phyloP scores from a whole-genome alignment of 2,329 filamentous ascomycete genomes.

The Trichoderma harzianum region DNA sequence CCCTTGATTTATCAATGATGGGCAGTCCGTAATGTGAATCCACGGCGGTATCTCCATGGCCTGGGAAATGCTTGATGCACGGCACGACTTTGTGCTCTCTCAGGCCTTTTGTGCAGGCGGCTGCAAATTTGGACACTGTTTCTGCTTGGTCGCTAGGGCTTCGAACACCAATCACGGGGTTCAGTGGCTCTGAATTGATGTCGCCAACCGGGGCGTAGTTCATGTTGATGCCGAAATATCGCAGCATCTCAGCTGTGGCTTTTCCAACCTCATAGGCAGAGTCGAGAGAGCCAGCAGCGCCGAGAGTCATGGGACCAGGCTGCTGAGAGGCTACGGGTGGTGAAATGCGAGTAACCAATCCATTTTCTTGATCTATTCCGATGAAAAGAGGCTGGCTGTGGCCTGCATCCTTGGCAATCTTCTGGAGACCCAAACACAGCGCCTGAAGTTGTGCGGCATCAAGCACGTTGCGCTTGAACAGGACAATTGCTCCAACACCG shows the following conservation, averaged over 20 bases:
- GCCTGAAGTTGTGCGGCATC: slow-evolving; percentile 23
- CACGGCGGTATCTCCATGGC: slow-evolving; percentile 28
- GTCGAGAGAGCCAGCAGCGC: slow-evolving; percentile 22
- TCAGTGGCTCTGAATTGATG: slow-evolving; percentile 28
- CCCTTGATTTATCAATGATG: slow-evolving; percentile 25
- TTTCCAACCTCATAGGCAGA: slow-evolving; percentile 21
- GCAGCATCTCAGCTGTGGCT: slow-evolving; percentile 24
- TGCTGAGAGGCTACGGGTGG: slow-evolving; percentile 26
- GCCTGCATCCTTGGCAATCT: slow-evolving; percentile 25
- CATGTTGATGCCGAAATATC: slow-evolving; percentile 29
- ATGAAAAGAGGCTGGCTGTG: slow-evolving; percentile 27
- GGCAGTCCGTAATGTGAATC: slow-evolving; percentile 29
- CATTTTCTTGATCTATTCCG: slow-evolving; percentile 29
- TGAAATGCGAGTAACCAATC: slow-evolving; percentile 27
- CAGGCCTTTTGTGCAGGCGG: slow-evolving; percentile 24
- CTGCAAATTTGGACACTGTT: slow-evolving; percentile 22
- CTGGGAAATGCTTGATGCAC: slow-evolving; percentile 29
- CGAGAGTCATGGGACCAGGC: slow-evolving; percentile 27
- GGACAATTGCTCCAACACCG: slow-evolving; percentile 27
- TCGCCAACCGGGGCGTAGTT: slow-evolving; percentile 29
- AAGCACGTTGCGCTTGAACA: slow-evolving; percentile 28
- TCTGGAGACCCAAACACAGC: slow-evolving; percentile 26
- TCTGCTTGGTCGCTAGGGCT: slow-evolving; percentile 27
- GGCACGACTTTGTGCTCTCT: slow-evolving; percentile 22
- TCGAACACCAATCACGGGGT: slow-evolving; percentile 28